phyloP scores from a whole-genome alignment of 352 stramenopile genomes.

The Thalassiosira mediterranea region DNA sequence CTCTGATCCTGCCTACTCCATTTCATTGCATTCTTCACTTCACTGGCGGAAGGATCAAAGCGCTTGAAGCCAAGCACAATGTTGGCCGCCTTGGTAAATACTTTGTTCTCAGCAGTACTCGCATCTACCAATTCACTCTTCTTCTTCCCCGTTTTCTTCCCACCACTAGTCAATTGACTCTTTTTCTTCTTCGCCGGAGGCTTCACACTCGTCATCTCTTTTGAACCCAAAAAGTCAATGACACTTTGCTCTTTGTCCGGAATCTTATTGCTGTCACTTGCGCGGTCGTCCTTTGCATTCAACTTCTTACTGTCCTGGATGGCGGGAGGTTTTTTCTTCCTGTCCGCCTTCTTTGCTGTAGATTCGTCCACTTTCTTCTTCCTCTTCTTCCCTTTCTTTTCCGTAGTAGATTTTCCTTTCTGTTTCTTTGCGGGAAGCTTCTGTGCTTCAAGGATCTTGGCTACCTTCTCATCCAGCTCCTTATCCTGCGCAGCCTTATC shows the following conservation, averaged over 20 bases:
- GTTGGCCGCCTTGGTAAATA: slow-evolving; percentile 5
- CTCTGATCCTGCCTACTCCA: slow-evolving; percentile 28
- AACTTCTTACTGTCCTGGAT: slow-evolving; percentile 15
- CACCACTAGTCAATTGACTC: slow-evolving; percentile 6
- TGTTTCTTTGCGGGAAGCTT: slow-evolving; percentile 8
- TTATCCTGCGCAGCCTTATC: background rate
- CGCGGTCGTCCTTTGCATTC: slow-evolving; percentile 5
- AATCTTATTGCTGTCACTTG: slow-evolving; percentile 4
- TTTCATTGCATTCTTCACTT: slow-evolving; percentile 30
- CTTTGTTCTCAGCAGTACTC: background rate
- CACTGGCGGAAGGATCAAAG: slow-evolving; percentile 15
- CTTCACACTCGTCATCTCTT: background rate
- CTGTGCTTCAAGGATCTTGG: slow-evolving; percentile 21
- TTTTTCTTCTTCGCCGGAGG: slow-evolving; percentile 9
- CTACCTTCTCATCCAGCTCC: slow-evolving; percentile 8
- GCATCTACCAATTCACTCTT: background rate
- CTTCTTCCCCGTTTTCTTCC: slow-evolving; percentile 16
- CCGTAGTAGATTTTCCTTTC: slow-evolving; percentile 8
- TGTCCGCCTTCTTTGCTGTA: slow-evolving; percentile 2
- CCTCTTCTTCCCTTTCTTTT: slow-evolving; percentile 5
- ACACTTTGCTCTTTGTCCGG: slow-evolving; percentile 14
- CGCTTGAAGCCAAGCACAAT: slow-evolving; percentile 40
- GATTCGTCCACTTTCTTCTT: background rate
- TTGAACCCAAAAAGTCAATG: slow-evolving; percentile 9
- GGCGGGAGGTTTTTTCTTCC: background rate